Evolutionary conservation across 768 basidiomycete species (phyloP).

Genomic region (Suillus bovinus): DNA sequence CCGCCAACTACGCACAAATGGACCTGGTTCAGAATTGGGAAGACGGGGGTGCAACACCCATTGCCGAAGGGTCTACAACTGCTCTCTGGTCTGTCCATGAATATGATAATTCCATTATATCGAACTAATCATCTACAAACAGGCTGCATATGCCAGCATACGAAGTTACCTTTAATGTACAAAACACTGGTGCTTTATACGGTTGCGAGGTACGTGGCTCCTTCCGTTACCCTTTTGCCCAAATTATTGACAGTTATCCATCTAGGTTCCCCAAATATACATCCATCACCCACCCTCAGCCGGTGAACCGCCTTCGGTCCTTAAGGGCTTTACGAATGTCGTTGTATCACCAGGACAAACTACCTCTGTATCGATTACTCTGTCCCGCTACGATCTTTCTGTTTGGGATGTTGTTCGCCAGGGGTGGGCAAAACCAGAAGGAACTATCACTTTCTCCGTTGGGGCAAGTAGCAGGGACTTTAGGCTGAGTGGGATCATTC

Average conservation of each 20-base stretch:
- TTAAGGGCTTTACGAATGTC: conserved; percentile 70
- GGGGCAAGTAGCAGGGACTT: conserved; percentile 70
- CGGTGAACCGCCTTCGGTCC: conserved; percentile 69
- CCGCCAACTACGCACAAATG: conserved; percentile 29
- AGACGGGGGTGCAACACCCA: conserved; percentile 53
- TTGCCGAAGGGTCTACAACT: conserved; percentile 56
- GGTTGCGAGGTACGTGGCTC: conserved; percentile 55
- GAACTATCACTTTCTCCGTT: conserved; percentile 60
- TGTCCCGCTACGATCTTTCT: conserved; percentile 70
- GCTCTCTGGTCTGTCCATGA: conserved; percentile 53
- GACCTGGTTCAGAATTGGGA: conserved; percentile 54
- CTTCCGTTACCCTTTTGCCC: neutral
- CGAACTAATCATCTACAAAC: conserved; percentile 10
- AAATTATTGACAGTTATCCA: conserved; percentile 2
- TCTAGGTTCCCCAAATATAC: conserved; percentile 74
- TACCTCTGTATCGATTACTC: conserved; percentile 48
- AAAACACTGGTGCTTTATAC: conserved; percentile 59
- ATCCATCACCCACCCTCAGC: conserved; percentile 62
- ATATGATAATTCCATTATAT: neutral
- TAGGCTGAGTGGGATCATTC: conserved; percentile 47
- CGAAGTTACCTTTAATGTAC: conserved; percentile 60
- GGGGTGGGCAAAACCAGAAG: conserved; percentile 72
- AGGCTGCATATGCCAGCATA: conserved; percentile 70
- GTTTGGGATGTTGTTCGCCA: conserved; percentile 77
- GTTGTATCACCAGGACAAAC: conserved; percentile 49